Percentiles rank a stretch among this genome's conserved stretches.
These are phyloP conservation scores for Golubevia pallescens DNA, from an alignment of 1,284 basidiomycete genomes.

Conservation along the genomic window DNA sequence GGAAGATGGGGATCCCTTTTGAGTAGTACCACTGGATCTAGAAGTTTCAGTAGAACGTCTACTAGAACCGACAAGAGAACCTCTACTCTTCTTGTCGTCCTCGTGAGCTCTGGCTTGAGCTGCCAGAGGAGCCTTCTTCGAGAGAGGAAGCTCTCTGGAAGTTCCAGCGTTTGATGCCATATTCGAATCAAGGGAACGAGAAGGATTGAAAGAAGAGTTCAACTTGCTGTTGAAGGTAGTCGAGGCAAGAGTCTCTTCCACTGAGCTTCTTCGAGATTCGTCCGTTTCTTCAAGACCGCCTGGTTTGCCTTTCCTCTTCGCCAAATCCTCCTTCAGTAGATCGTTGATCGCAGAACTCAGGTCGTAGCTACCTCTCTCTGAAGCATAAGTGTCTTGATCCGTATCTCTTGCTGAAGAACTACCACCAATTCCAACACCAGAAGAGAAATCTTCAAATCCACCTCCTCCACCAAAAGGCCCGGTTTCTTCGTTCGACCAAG, in stretches of 20 bases:
- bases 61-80: too few species aligned
- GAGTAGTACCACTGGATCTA: too few species aligned
- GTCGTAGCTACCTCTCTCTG: conserved; percentile 36
- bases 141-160: background rate
- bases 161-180: background rate
- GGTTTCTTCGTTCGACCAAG: conserved; percentile 50
- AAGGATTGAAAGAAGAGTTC: background rate
- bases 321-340: conserved; percentile 41
- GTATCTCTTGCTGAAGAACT: too few species aligned
- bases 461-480: conserved; percentile 36
- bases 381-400: too few species aligned
- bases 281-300: background rate
- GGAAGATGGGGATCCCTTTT: too few species aligned
- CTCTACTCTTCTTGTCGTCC: too few species aligned
- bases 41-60: too few species aligned
- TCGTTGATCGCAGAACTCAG: conserved; percentile 52
- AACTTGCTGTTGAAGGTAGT: background rate
- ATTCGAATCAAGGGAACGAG: too few species aligned
- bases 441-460: background rate
- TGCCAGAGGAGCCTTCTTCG: background rate
- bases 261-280: background rate
- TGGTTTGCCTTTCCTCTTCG: background rate
- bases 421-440: too few species aligned
- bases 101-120: background rate
- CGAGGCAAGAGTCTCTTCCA: background rate